Base-by-base conservation (phyloP, 208 protist species). In the Naegleria lovaniensis region DNA sequence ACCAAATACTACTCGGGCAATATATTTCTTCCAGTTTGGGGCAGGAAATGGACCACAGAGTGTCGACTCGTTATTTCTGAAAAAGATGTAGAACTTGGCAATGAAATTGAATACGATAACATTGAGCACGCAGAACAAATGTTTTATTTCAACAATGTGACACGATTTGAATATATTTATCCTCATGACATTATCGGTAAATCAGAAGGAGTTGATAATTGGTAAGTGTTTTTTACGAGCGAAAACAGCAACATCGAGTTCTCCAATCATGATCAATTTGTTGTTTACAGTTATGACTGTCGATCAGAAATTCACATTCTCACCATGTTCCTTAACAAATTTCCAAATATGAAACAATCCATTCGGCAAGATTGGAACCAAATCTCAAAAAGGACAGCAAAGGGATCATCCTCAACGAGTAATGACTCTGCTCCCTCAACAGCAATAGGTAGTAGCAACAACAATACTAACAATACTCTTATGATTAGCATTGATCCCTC, bases 1-100 rank as follows among this genome's bases (percentile, higher is more conserved):
- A 95, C 96, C 43, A 92, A 92, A 52, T 98, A 98, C 91, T 93
- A 98, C n/a, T 93, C 93, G 25, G 97, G 97, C 7, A 95, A 98
- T 91, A 91, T 98, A 85, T 92, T 97, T 55, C 29, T 89, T 36
- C 85, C 85, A n/a, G 58, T 89, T 89, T 89, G 85, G 85, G 85
- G 85, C 0, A n/a, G 33, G 9, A 59, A 40, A 59, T 41, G n/a
- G 22, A 89, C 85, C 1, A 76, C 85, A 41, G 85, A 89, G 33
- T 76, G 52, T 36, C 13, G 85, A 39, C 85, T 89, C 13, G 36
- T 89, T 33, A 13, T 89, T 39, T 41, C 13, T 19, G 85, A 89
- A 36, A 33, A 59, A 15, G 33, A 40, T 39, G 29, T 41, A 0
- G n/a, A 75, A 38, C 25, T 38, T 39, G 19, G 0, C 4, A 40